Base-by-base conservation (phyloP, 2,329 filamentous ascomycete genomes). In the Calonectria montana region DNA sequence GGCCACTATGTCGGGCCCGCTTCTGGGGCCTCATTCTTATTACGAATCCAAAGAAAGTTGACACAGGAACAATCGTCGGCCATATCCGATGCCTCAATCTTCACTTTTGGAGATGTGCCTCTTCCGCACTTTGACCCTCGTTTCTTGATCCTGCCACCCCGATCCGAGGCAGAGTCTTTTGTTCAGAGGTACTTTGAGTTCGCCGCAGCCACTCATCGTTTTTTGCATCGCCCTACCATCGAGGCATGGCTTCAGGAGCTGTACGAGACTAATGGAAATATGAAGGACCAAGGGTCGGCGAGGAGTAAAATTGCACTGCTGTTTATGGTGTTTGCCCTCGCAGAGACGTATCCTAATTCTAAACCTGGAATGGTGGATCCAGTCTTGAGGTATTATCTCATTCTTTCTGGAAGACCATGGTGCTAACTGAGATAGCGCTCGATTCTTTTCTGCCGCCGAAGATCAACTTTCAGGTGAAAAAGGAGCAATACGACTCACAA, bases 121-220 rank as follows among this genome's bases (percentile, higher is more conserved):
- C 84, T 88, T 31, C 81, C 82, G 1, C 81, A 82, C 6, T 79
- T 78, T 23, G 80, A 82, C 8, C 78, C 82, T 23, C 73, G 78
- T 4, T 80, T 81, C 37, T 81, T 85, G 73, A 75, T 84, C 70
- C 63, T 89, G 69, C 82, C 84, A 13, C 69, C 86, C 37, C 79
- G 82, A 25, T 74, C 82, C 3, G 80, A 80, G 12, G 78, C 78
- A 8, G 75, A 78, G 16, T 45, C 68, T 0, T 72, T 90, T 6
- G 79, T 90, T 0, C 81, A 82, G 25, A 79, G 87, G 15, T 90
- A 90, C 67, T 90, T 90, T 75, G 88, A 90, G 59, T 88, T 87
- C 69, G 87, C 87, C 4, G 86, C 88, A 29, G 87, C 89, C 3
- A 90, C 88, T 0, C 88, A 90, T 72, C 83, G 88, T 1, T 89